A percentile compares a stretch with the other conserved stretches of the same genome.
Conservation (phyloP, 805 yeast genomes). For the Candida arabinofermentans region DNA sequence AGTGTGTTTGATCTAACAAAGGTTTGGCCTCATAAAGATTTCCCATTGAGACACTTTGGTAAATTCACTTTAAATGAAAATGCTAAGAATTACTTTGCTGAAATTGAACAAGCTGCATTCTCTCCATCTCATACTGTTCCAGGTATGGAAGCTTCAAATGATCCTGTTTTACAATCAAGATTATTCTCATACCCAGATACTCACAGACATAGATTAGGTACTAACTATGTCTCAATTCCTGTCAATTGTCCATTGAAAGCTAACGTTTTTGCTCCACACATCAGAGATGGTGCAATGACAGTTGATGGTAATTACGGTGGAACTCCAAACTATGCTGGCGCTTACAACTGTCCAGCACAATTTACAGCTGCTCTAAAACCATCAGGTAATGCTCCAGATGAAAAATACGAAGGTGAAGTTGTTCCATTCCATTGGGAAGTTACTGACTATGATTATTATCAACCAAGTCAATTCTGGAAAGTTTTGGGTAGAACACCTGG, state of each 20-base stretch:
- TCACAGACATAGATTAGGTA: conserved; percentile 76
- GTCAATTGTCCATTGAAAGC: conserved; percentile 76
- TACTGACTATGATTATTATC: conserved; percentile 66
- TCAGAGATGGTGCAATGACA: conserved; percentile 79
- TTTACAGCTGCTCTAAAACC: conserved; percentile 37
- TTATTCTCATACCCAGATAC: conserved; percentile 82
- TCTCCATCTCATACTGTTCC: conserved; percentile 85
- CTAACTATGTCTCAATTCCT: conserved; percentile 81
- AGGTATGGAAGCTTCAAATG: conserved; percentile 77
- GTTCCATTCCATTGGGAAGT: conserved; percentile 84
- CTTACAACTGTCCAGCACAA: conserved; percentile 47
- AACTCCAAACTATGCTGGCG: conserved; percentile 69
- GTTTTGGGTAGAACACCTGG: conserved; percentile 74
- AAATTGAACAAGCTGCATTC: conserved; percentile 81
- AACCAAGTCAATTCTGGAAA: conserved; percentile 74
- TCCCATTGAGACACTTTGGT: conserved; percentile 85
- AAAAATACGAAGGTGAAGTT: conserved; percentile 31
- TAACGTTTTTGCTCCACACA: conserved; percentile 58
- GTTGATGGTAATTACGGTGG: conserved; percentile 70
- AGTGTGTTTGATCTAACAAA: conserved; percentile 89
- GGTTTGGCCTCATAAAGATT: conserved; percentile 86
- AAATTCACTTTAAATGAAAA: conserved; percentile 74
- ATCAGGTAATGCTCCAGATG: conserved; percentile 27
- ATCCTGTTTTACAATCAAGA: conserved; percentile 80
- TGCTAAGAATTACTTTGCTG: conserved; percentile 85